Base-by-base conservation (phyloP, 345 rosid genomes). In the Viola odorata region DNA sequence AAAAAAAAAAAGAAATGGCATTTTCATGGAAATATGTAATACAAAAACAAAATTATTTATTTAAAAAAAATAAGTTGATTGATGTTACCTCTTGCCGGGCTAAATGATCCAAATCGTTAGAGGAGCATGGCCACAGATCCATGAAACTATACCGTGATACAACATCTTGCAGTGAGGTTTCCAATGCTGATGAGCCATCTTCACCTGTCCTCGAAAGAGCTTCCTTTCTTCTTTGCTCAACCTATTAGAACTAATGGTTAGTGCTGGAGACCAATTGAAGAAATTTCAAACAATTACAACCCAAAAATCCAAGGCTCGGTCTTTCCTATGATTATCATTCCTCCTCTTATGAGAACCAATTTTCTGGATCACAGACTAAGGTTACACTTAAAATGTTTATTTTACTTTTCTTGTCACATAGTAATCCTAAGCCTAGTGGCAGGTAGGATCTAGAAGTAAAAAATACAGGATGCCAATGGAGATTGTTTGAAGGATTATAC, bases 111-210 rank as follows among this genome's bases (percentile, higher is more conserved):
- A 92, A 79, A 64, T 92, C 98, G 69, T 70, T 81, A 37, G 91
- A 78, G 69, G 87, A 80, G 78, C 96, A 85, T 3, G 98, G 98
- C 92, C 86, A 87, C 45, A 92, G 89, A 81, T 85, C 98, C 98
- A 87, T 92, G 81, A 77, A 92, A 72, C 89, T 79, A 69, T 92
- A 87, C 23, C 96, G 87, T 61, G 94, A 81, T 42, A 81, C 88
- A 53, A 85, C 83, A 71, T 89, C 96, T 64, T 84, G 85, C 69
- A 92, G 77, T 54, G 96, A 85, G 73, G 74, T 78, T 60, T 87
- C 94, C 49, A 76, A 65, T 14, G 75, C 75, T 53, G 86, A 71
- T 50, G 75, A 70, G 57, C 83, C 96, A 66, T 87, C 96, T 74
- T 87, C 94, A 60, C 68, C 73, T 52, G 76, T 78, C 68, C 83